These are phyloP conservation scores for Wickerhamomyces rabaulensis DNA, from an alignment of 805 yeast genomes.

Conservation along the genomic window DNA sequence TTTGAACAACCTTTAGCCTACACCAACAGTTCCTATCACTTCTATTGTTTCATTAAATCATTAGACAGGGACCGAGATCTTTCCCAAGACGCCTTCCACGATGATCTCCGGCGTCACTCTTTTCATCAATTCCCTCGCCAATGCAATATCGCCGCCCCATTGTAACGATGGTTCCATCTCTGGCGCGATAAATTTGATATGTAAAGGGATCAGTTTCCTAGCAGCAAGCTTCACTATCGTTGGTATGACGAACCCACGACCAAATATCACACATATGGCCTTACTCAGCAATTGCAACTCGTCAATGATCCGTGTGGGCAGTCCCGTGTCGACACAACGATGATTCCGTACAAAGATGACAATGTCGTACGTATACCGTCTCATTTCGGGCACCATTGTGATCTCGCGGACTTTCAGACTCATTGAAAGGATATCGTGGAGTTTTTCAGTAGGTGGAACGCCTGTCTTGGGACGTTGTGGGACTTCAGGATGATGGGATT, in stretches of 20 bases:
- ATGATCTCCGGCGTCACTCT: conserved; percentile 44
- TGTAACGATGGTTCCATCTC: conserved; percentile 45
- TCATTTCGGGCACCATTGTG: conserved; percentile 41
- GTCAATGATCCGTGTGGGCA: conserved; percentile 39
- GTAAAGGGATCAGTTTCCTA: conserved; percentile 42
- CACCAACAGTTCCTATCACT: too few species aligned
- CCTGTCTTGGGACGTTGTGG: background rate
- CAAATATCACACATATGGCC: conserved; percentile 37
- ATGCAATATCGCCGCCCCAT: conserved; percentile 49
- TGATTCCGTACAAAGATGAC: conserved; percentile 48
- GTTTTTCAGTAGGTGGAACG: background rate
- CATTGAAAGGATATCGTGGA: background rate
- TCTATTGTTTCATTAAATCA: background rate
- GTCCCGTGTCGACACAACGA: conserved; percentile 47
- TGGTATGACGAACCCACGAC: conserved; percentile 44
- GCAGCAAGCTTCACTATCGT: conserved; percentile 46
- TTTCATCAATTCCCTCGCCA: conserved; percentile 36
- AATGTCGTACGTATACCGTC: conserved; percentile 52
- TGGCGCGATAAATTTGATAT: conserved; percentile 33
- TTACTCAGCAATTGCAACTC: conserved; percentile 38
- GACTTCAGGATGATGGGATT: background rate
- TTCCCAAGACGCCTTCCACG: conserved; percentile 45
- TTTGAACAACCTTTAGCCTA: too few species aligned
- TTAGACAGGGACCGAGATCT: conserved; percentile 48
- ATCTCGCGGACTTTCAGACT: conserved; percentile 3